These are phyloP conservation scores for Entomortierella parvispora DNA, from an alignment of 192 early-diverging fungal genomes.

Conservation along the genomic window DNA sequence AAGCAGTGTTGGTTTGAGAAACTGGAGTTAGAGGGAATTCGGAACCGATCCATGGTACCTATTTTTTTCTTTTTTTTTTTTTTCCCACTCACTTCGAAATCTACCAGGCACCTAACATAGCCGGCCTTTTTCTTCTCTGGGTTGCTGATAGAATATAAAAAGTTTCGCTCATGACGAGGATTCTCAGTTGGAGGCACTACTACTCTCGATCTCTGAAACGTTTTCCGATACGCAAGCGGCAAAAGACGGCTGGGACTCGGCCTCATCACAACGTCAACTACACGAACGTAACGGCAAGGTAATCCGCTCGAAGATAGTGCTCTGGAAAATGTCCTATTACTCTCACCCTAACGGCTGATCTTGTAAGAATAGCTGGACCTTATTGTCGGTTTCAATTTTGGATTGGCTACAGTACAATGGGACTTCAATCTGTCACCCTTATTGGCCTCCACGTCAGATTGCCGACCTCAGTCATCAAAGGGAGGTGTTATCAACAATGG, in stretches of 20 bases:
- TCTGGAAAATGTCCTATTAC: background rate
- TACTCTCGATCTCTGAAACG: conserved; percentile 27
- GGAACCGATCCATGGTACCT: conserved; percentile 28
- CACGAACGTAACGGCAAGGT: conserved; percentile 19
- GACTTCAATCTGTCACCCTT: conserved; percentile 39
- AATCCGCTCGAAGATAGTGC: background rate
- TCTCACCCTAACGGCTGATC: background rate
- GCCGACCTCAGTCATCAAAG: background rate
- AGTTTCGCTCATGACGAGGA: conserved; percentile 50
- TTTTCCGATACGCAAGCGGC: conserved; percentile 8
- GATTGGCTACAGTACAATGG: conserved; percentile 36
- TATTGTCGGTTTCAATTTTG: conserved; percentile 32
- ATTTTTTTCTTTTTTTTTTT: conserved; percentile 2
- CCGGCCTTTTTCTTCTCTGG: background rate
- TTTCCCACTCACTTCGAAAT: background rate
- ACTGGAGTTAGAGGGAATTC: conserved; percentile 24
- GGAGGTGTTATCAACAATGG: background rate
- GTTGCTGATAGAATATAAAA: background rate
- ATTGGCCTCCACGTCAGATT: background rate
- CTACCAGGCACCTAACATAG: background rate
- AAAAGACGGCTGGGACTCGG: background rate
- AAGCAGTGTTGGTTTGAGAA: conserved; percentile 49
- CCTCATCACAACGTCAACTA: conserved; percentile 5
- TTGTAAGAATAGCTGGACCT: background rate
- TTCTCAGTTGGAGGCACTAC: conserved; percentile 35